Evolutionary conservation across 2,329 filamentous ascomycete genomes (phyloP).

Genomic region (Xylariales sp.): DNA sequence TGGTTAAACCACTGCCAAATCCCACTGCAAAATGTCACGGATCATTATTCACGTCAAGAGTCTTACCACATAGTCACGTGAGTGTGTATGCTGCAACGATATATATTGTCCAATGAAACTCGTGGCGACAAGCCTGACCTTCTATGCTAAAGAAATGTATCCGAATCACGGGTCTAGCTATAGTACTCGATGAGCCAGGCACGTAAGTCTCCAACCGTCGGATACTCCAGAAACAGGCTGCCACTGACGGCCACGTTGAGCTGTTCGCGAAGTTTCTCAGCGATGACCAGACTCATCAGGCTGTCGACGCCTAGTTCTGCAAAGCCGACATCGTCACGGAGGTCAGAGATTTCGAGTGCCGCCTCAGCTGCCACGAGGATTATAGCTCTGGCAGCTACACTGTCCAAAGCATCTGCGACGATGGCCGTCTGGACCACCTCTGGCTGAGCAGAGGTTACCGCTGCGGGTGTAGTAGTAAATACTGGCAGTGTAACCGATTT

Average conservation of each 20-base stretch:
- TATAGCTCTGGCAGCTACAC: conserved; percentile 22
- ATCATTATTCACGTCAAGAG: too few species aligned
- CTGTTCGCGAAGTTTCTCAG: conserved; percentile 28
- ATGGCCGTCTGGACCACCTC: not conserved
- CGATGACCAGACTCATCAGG: conserved; percentile 30
- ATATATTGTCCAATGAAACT: too few species aligned
- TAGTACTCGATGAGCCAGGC: conserved; percentile 25
- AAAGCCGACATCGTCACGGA: conserved; percentile 29
- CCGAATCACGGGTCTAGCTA: too few species aligned
- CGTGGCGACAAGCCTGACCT: too few species aligned
- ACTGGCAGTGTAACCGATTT: not conserved
- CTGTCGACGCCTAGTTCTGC: conserved; percentile 32
- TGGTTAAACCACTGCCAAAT: too few species aligned
- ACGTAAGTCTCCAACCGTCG: conserved; percentile 27
- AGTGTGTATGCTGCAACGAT: too few species aligned
- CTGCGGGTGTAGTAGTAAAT: not conserved
- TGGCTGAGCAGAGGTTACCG: not conserved
- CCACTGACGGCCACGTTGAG: conserved; percentile 22
- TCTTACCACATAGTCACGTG: too few species aligned
- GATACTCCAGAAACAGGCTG: conserved; percentile 30
- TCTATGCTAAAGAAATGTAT: too few species aligned
- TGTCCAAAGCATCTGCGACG: conserved; percentile 25
- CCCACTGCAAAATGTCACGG: too few species aligned
- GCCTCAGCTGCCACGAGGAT: conserved; percentile 49
- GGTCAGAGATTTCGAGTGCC: conserved; percentile 47